A percentile compares a stretch with the other conserved stretches of the same genome.
Conservation (phyloP, 257 asterid genomes). For the Penstemon eatonii region DNA sequence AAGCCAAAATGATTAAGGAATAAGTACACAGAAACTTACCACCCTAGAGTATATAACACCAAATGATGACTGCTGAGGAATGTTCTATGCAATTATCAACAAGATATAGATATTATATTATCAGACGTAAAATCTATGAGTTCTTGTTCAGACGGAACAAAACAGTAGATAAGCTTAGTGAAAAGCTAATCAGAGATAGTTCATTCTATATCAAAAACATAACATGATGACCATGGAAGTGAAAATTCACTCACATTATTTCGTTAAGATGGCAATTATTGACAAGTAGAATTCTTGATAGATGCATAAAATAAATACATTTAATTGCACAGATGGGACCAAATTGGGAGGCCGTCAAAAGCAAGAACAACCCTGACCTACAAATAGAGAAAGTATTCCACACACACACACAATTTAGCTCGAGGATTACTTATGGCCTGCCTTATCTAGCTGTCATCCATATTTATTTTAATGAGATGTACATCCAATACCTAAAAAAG, state of each 20-base stretch:
- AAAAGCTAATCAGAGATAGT: not conserved
- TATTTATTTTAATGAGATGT: no score
- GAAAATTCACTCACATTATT: no score
- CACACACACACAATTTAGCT: no score
- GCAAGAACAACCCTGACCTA: no score
- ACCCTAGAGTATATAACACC: not conserved
- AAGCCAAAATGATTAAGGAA: not conserved
- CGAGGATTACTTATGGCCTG: no score
- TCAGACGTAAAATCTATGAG: not conserved
- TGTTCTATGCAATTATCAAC: not conserved
- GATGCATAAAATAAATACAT: no score
- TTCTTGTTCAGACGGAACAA: not conserved
- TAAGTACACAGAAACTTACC: not conserved
- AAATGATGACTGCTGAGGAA: not conserved
- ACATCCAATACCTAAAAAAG: no score
- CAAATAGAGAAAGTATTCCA: no score
- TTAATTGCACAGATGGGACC: no score
- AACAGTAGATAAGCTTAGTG: not conserved
- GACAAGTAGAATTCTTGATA: not conserved
- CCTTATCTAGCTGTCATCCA: no score
- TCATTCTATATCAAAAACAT: not conserved
- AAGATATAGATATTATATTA: not conserved
- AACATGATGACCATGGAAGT: not conserved
- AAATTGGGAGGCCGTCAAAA: no score
- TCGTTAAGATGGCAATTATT: not conserved